phyloP scores from a whole-genome alignment of 2,329 filamentous ascomycete species.

The Stemphylium lycopersici region DNA sequence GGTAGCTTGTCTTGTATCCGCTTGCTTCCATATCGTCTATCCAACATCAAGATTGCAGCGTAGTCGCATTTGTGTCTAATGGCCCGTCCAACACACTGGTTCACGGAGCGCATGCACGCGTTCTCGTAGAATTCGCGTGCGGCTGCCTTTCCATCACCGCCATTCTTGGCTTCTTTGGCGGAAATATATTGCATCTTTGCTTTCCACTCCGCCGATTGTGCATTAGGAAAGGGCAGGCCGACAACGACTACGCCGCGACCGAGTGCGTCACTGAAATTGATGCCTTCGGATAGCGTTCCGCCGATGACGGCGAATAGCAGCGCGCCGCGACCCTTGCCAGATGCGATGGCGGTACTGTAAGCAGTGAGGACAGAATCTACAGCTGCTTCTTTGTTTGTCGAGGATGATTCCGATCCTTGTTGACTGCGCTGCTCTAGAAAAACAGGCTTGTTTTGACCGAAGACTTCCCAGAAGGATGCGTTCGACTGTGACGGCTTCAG shows the following conservation, averaged over 20 bases:
- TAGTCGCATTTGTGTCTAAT: constrained; percentile 90
- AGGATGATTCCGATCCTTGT: constrained; percentile 62
- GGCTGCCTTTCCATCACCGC: constrained; percentile 52
- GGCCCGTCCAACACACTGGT: constrained; percentile 92
- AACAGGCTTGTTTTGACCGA: constrained; percentile 63
- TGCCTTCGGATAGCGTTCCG: constrained; percentile 94
- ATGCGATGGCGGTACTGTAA: constrained; percentile 71
- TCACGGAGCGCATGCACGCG: constrained; percentile 93
- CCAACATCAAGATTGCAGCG: constrained; percentile 85
- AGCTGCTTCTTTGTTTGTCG: constrained; percentile 55
- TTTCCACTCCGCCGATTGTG: constrained; percentile 88
- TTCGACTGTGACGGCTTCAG: constrained; percentile 7
- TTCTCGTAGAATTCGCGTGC: constrained; percentile 90
- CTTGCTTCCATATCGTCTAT: constrained; percentile 76
- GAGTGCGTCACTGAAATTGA: constrained; percentile 93
- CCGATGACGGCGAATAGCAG: constrained; percentile 89
- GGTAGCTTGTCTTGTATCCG: constrained; percentile 82
- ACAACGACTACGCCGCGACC: constrained; percentile 91
- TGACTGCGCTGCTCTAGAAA: constrained; percentile 47
- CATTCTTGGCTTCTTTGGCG: constrained; percentile 54
- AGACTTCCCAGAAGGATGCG: constrained; percentile 58
- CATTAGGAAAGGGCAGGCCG: constrained; percentile 90
- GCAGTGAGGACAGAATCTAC: constrained; percentile 73
- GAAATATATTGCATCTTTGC: constrained; percentile 90
- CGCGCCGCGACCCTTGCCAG: constrained; percentile 65